These are phyloP conservation scores for Fusarium oxysporum DNA, from an alignment of 2,329 filamentous ascomycete species.

Conservation along the genomic window DNA sequence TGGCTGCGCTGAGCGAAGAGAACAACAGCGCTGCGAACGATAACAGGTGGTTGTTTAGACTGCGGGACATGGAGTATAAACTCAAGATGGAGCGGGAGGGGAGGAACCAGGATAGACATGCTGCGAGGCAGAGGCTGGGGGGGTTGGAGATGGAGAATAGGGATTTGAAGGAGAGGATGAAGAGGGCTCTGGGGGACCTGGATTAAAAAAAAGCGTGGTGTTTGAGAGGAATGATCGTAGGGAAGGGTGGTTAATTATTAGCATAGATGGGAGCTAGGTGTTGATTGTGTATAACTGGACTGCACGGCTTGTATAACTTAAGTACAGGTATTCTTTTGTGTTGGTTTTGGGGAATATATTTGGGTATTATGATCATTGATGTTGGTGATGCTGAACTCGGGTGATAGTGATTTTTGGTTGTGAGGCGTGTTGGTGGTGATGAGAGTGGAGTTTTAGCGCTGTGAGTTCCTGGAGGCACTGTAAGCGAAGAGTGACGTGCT, in stretches of 20 bases:
- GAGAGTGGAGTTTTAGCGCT: neutral
- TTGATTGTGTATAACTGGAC: conserved; percentile 14
- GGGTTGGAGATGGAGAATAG: conserved; percentile 81
- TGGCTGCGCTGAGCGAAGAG: conserved; percentile 44
- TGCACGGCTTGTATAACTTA: neutral
- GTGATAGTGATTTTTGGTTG: neutral
- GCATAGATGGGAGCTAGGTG: conserved; percentile 42
- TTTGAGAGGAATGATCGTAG: conserved; percentile 18
- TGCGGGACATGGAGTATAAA: conserved; percentile 88
- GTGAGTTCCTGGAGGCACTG: neutral
- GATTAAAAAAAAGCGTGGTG: conserved; percentile 40
- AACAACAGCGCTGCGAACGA: conserved; percentile 55
- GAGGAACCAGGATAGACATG: conserved; percentile 83
- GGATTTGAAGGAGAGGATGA: conserved; percentile 73
- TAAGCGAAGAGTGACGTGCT: neutral
- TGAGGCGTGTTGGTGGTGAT: neutral
- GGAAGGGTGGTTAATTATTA: conserved; percentile 11
- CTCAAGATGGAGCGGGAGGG: conserved; percentile 92
- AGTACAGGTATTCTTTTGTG: conserved; percentile 26
- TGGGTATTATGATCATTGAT: conserved; percentile 7
- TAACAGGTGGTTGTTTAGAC: conserved; percentile 84
- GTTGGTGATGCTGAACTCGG: neutral
- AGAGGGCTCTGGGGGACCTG: conserved; percentile 46
- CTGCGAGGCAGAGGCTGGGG: conserved; percentile 82
- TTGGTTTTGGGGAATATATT: conserved; percentile 6